Percentiles rank a stretch among this genome's conserved stretches.
Evolutionary conservation across 352 stramenopile species (phyloP).

Genomic region (Phytophthora hibernalis): DNA sequence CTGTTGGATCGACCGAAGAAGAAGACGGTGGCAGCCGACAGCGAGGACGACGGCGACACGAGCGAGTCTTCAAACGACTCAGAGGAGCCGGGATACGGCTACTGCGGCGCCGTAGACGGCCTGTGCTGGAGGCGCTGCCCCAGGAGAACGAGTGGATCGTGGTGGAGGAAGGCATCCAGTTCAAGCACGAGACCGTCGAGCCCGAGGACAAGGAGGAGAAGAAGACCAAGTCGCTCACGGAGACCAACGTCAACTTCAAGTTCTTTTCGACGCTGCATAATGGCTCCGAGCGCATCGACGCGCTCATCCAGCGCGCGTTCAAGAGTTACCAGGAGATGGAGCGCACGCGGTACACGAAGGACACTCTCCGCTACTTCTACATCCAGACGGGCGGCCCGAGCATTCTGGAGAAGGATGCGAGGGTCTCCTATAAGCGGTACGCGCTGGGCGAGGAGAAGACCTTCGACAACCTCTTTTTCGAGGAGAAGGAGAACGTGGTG

Average conservation of each 20-base stretch:
- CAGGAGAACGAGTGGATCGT: constrained; percentile 53
- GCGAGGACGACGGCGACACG: constrained; percentile 26
- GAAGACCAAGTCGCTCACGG: constrained; percentile 28
- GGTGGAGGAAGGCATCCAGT: constrained; percentile 37
- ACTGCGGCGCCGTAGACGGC: constrained; percentile 40
- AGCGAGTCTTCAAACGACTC: constrained; percentile 26
- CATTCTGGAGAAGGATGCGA: constrained; percentile 20
- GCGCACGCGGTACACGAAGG: constrained; percentile 37
- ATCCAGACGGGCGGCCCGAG: constrained; percentile 32
- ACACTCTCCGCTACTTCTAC: constrained; percentile 60
- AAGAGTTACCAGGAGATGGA: constrained; percentile 44
- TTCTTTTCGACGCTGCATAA: constrained; percentile 35
- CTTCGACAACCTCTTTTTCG: constrained; percentile 91
- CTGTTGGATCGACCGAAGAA: constrained; percentile 36
- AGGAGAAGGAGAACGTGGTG: constrained; percentile 77
- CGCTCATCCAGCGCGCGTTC: constrained; percentile 44
- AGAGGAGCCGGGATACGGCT: constrained; percentile 22
- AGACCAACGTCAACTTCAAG: constrained; percentile 39
- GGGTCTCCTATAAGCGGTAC: constrained; percentile 72
- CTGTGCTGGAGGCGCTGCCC: constrained; percentile 51
- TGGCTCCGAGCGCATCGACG: constrained; percentile 50
- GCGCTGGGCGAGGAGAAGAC: constrained; percentile 87
- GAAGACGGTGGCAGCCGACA: constrained; percentile 9
- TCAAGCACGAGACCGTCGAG: constrained; percentile 38
- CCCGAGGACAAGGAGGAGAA: constrained; percentile 29